Evolutionary conservation across 108 stramenopile genomes (phyloP).

Genomic region (Pseudonitzschia multiseries): DNA sequence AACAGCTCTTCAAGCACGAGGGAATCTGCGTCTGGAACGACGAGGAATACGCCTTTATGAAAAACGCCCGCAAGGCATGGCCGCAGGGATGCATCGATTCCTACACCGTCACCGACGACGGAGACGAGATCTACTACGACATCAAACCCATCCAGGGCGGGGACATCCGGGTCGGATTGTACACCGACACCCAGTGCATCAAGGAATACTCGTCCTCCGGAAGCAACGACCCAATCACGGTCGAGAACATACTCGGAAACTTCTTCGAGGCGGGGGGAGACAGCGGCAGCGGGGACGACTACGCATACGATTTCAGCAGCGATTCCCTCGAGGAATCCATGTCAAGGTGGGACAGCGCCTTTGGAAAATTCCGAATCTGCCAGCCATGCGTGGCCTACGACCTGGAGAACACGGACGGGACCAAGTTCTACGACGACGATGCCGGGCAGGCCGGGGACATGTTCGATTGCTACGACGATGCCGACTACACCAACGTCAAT

Average conservation of each 20-base stretch:
- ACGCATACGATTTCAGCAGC: conserved; percentile 14
- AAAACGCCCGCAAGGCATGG: conserved; percentile 26
- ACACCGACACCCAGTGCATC: conserved; percentile 51
- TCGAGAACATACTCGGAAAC: conserved; percentile 40
- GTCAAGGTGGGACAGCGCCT: conserved; percentile 39
- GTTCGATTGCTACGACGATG: conserved; percentile 54
- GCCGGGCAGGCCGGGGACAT: conserved; percentile 22
- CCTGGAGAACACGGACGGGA: conserved; percentile 26
- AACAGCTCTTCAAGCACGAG: conserved; percentile 69
- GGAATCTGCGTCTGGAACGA: conserved; percentile 63
- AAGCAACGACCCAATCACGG: conserved; percentile 15
- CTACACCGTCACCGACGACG: conserved; percentile 6
- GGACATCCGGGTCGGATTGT: conserved; percentile 45
- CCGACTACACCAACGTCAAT: conserved; percentile 62
- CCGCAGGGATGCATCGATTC: conserved; percentile 33
- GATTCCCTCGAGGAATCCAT: conserved; percentile 25
- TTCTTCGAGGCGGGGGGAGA: conserved; percentile 14
- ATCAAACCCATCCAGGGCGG: conserved; percentile 50
- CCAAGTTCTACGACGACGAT: conserved; percentile 47
- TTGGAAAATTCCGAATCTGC: conserved; percentile 51
- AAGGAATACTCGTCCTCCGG: conserved; percentile 32
- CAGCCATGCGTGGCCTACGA: conserved; percentile 59
- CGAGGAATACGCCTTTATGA: conserved; percentile 57
- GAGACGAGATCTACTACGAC: conserved; percentile 55
- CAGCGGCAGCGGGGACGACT: conserved; percentile 17